Conservation (phyloP, 768 basidiomycete species). For the Boletellus sp. region DNA sequence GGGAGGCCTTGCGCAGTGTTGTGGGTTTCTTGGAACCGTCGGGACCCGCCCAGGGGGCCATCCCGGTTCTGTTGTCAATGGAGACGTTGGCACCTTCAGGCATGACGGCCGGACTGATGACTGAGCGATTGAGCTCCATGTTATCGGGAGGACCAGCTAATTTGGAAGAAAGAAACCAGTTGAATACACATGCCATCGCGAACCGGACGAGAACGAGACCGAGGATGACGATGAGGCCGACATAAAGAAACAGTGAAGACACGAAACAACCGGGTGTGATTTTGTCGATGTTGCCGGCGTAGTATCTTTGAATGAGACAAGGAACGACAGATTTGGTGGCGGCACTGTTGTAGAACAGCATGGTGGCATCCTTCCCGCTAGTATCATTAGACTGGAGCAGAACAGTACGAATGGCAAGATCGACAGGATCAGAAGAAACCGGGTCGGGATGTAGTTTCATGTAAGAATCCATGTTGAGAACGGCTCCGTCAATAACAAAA, state of each 20-base stretch:
- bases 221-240: slow-evolving; percentile 88
- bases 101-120: slow-evolving; percentile 92
- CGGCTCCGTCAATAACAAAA: slow-evolving; percentile 89
- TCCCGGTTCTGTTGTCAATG: slow-evolving; percentile 86
- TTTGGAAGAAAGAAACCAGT: slow-evolving; percentile 87
- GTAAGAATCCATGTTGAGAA: slow-evolving; percentile 91
- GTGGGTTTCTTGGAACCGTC: slow-evolving; percentile 48
- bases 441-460: slow-evolving; percentile 64
- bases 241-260: slow-evolving; percentile 82
- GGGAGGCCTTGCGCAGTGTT: slow-evolving; percentile 36
- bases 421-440: slow-evolving; percentile 72
- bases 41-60: slow-evolving; percentile 87
- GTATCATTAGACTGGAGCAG: slow-evolving; percentile 44
- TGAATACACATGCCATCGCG: slow-evolving; percentile 94
- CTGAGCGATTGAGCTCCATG: slow-evolving; percentile 71
- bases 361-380: slow-evolving; percentile 86
- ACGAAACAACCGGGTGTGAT: slow-evolving; percentile 95
- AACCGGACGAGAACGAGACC: slow-evolving; percentile 89
- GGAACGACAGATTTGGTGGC: slow-evolving; percentile 65
- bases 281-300: slow-evolving; percentile 95
- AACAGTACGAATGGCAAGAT: slow-evolving; percentile 76
- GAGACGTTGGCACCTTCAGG: slow-evolving; percentile 94
- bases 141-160: slow-evolving; percentile 75
- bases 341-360: slow-evolving; percentile 72
- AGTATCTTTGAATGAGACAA: slow-evolving; percentile 83